Evolutionary conservation across 805 yeast species (phyloP), one percentile per base, ranked within the genome.

Genomic region (Candida gorgasii): DNA sequence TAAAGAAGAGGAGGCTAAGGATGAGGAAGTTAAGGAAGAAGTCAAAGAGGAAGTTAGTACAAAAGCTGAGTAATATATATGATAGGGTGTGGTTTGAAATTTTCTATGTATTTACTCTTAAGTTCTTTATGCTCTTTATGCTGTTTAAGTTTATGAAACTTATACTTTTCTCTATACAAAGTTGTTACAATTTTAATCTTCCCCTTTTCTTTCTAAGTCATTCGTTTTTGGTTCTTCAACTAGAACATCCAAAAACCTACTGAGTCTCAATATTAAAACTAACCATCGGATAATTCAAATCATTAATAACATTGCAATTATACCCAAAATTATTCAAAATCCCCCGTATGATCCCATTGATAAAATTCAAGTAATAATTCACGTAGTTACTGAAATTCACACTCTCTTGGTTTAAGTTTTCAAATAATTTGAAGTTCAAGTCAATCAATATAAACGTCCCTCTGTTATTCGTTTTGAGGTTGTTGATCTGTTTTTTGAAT

Each of bases 401-500:
- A 42, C 65, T 65, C 45, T 12, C 73, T 58, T 33, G 76, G 72
- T 50, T 70, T 63, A 73, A 84, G 75, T 36, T 75, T 67, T 26
- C 65, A 53, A 86, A 74, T 39, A 77, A 69, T 42, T 73, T 73
- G 65, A 83, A 84, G 41, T 66, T 66, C 58, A 76, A 79, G 58
- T 88, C 96, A 8, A 87, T 79, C 33, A 88, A 69, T 18, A 89
- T 92, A 61, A 80, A 87, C 0, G 90, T 86, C 5, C 93, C 86
- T 28, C 95, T 67, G 60, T 93, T 97, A 58, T 93, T 93, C 1
- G 99, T 93, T 47, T 95, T 78, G 45, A 93, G 72, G 52, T 89
- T 89, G 59, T 90, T 97, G 72, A 93, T 87, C 59, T 86, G 97
- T 62, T 89, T 92, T 28, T 82, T 79, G 63, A 80, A 89, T 20